phyloP scores from a whole-genome alignment of 1,284 basidiomycete species.

The Uromyces viciae-fabae region DNA sequence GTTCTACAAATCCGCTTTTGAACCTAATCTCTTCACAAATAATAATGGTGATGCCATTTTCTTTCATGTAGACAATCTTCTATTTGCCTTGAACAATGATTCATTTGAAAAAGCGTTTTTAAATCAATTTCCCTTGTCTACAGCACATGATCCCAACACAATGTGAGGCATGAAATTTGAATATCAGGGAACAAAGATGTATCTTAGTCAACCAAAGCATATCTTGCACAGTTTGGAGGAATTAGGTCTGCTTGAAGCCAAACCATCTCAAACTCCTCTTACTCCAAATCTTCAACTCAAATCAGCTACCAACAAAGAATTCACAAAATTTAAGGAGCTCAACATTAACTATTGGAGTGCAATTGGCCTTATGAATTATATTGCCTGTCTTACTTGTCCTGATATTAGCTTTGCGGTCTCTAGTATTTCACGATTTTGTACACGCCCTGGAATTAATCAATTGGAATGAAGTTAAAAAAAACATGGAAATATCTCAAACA shows the following conservation, averaged over 20 bases:
- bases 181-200: not conserved
- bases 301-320: not conserved
- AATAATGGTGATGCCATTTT: not conserved
- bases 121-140: not conserved
- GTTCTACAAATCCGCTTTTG: not conserved
- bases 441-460: not conserved
- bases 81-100: not conserved
- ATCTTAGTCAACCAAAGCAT: not conserved
- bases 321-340: not conserved
- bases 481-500: not conserved
- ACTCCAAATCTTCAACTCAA: slow-evolving; percentile 10
- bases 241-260: not conserved
- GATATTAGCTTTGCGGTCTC: slow-evolving; percentile 1
- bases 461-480: not conserved
- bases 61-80: slow-evolving; percentile 20
- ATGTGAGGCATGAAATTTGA: not conserved
- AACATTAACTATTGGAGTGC: slow-evolving; percentile 4
- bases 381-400: not conserved
- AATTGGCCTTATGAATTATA: slow-evolving; percentile 6
- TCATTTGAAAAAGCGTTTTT: not conserved
- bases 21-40: not conserved
- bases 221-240: slow-evolving; percentile 4
- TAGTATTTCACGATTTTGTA: not conserved
- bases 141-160: not conserved
- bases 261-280: not conserved